phyloP scores from a whole-genome alignment of 2,329 filamentous ascomycete species.

The Paraphaeosphaeria sporulosa region DNA sequence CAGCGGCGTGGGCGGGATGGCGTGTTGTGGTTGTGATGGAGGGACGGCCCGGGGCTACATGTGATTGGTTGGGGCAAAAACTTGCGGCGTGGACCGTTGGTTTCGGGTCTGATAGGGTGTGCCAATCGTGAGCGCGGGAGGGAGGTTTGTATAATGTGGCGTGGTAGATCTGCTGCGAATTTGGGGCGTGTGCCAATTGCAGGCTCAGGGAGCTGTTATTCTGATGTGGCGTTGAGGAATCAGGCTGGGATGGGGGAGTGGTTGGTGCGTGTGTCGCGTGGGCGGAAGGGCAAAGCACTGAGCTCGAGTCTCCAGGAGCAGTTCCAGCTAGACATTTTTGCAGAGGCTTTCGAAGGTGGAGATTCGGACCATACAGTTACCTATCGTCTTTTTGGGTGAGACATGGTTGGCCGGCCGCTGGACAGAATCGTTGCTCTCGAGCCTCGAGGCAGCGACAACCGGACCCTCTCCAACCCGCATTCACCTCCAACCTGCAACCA shows the following conservation, averaged over 20 bases:
- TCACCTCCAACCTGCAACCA: not conserved
- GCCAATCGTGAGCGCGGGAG: not conserved
- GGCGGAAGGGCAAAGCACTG: too few relatives aligned
- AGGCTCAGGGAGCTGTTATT: not conserved
- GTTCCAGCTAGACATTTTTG: too few relatives aligned
- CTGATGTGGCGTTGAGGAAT: not conserved
- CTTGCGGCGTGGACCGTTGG: not conserved
- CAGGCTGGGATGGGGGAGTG: too few relatives aligned
- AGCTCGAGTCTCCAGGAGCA: too few relatives aligned
- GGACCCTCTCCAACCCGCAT: not conserved
- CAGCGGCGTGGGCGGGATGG: constrained; percentile 3
- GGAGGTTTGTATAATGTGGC: not conserved
- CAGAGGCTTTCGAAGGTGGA: not conserved
- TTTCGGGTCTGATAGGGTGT: not conserved
- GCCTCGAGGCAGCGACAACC: not conserved
- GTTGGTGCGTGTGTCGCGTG: too few relatives aligned
- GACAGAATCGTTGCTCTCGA: too few relatives aligned
- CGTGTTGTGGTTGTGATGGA: constrained; percentile 6
- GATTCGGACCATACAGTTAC: not conserved
- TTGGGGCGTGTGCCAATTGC: not conserved
- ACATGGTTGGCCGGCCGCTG: not conserved
- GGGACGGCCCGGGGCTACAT: not conserved
- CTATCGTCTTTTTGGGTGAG: not conserved
- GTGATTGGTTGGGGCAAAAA: not conserved
- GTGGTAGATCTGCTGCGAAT: not conserved